These are phyloP conservation scores for Debaryomyces robertsiae DNA, from an alignment of 1,139 yeast genomes.

Conservation along the genomic window DNA sequence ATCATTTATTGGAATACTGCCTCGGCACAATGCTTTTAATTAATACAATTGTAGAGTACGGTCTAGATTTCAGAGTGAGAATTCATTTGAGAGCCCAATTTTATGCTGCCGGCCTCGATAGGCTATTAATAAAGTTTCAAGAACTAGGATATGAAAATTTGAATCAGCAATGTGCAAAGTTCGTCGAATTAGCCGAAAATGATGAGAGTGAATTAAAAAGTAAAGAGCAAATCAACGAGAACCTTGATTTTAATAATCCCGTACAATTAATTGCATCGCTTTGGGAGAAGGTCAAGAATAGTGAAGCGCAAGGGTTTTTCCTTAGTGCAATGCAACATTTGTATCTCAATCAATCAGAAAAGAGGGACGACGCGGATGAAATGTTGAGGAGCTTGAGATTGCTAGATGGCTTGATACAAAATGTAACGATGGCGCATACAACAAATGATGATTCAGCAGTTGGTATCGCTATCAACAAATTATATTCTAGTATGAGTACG, in stretches of 20 bases:
- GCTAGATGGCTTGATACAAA: constrained; percentile 81
- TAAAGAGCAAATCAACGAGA: constrained; percentile 60
- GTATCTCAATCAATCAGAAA: constrained; percentile 70
- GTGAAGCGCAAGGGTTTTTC: constrained; percentile 72
- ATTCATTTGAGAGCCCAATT: constrained; percentile 77
- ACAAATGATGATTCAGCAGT: constrained; percentile 74
- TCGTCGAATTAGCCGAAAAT: constrained; percentile 63
- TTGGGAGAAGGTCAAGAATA: constrained; percentile 70
- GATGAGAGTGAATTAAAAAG: constrained; percentile 70
- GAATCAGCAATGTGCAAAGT: constrained; percentile 65
- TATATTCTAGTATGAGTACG: constrained; percentile 78
- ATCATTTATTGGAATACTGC: constrained; percentile 77
- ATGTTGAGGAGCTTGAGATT: constrained; percentile 70
- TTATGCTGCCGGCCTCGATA: constrained; percentile 71
- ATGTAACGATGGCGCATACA: constrained; percentile 67
- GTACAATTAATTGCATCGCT: constrained; percentile 67
- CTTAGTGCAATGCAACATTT: constrained; percentile 83
- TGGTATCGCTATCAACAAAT: constrained; percentile 79
- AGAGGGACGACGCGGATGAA: constrained; percentile 49
- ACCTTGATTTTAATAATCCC: constrained; percentile 73
- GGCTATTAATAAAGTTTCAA: constrained; percentile 63
- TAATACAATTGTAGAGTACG: constrained; percentile 69
- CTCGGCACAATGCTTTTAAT: constrained; percentile 76
- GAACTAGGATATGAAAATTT: constrained; percentile 65
- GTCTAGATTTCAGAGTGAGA: constrained; percentile 66